Base-by-base conservation (phyloP, 208 protist genomes). In the Leishmania tropica region DNA sequence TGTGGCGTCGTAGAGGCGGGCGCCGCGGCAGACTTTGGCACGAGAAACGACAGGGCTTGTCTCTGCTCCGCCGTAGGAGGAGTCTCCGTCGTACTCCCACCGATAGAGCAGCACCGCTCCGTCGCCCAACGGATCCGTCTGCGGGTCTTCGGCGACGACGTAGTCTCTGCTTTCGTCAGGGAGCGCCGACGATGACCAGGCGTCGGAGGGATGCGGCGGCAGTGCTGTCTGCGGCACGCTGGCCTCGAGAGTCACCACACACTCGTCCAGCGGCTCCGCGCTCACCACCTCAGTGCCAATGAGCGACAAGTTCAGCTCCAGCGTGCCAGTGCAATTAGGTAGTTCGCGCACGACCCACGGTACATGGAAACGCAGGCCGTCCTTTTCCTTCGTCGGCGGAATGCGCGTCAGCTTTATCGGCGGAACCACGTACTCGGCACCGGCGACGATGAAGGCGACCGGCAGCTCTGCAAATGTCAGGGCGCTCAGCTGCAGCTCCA, bases 201-300 rank as follows among this genome's bases (percentile, higher is more conserved):
- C 45, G 2, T 65, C 56, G 2, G n/a, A 42, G 15, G 31, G 68
- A 13, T 47, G 58, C 13, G 65, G 53, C 35, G 67, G 75, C 51
- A 85, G 51, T 21, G 42, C 42, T 7, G 65, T 42, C 0, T 81
- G 80, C 17, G 83, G 74, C 28, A 85, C 78, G 11, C 47, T 64
- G 35, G 83, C 75, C 53, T 93, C 88, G 19, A 95, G 81, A 48
- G 81, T 79, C 21, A 97, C 76, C 17, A 89, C 62, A n/a, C 88
- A 92, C 64, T 97, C 93, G 45, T 97, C 94, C 53, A 97, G 78
- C 45, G 92, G 94, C 83, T 97, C 92, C 42, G 87, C 86, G 78
- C 89, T 92, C 35, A 94, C 83, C 15, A 93, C 81, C 31, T 90
- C 92, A 13, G 79, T 77, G 31, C 65, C 58, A 17, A 94, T 78